These are phyloP conservation scores for Taphrina betulina DNA, from an alignment of 1,139 yeast species.

Conservation along the genomic window DNA sequence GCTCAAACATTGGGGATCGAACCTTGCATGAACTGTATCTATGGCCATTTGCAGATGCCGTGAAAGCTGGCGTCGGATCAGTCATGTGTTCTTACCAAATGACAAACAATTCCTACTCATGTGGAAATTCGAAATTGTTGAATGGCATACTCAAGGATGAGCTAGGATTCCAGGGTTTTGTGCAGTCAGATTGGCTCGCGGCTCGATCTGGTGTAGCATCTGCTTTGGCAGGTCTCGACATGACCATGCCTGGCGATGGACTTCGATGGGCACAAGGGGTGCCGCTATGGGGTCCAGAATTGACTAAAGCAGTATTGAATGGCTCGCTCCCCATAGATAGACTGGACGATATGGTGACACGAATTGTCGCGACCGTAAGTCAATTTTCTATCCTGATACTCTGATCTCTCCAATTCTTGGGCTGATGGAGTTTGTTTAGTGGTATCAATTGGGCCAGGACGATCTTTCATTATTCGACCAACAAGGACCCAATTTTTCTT, in stretches of 20 bases:
- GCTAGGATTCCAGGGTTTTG: constrained; percentile 65
- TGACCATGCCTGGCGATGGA: constrained; percentile 73
- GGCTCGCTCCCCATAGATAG: constrained; percentile 57
- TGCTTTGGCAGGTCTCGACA: constrained; percentile 60
- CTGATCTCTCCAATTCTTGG: too few species aligned
- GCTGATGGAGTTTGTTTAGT: too few species aligned
- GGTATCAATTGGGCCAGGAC: too few species aligned
- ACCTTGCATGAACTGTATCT: constrained; percentile 63
- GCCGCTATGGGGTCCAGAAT: constrained; percentile 53
- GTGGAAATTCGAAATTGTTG: constrained; percentile 60
- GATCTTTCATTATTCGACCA: too few species aligned
- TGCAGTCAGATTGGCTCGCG: constrained; percentile 58
- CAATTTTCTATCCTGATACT: too few species aligned
- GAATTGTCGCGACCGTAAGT: too few species aligned
- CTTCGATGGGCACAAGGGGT: too few species aligned
- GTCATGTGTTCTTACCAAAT: constrained; percentile 63
- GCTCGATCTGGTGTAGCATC: constrained; percentile 61
- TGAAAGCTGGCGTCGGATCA: constrained; percentile 62
- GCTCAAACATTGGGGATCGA: constrained; percentile 55
- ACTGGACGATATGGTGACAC: constrained; percentile 61
- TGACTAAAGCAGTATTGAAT: constrained; percentile 58
- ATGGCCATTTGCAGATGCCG: constrained; percentile 62
- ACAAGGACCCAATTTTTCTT: too few species aligned
- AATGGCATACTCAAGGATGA: constrained; percentile 58
- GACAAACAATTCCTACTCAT: constrained; percentile 59